phyloP scores from a whole-genome alignment of 2,329 filamentous ascomycete genomes.

The Parascedosporium putredinis region DNA sequence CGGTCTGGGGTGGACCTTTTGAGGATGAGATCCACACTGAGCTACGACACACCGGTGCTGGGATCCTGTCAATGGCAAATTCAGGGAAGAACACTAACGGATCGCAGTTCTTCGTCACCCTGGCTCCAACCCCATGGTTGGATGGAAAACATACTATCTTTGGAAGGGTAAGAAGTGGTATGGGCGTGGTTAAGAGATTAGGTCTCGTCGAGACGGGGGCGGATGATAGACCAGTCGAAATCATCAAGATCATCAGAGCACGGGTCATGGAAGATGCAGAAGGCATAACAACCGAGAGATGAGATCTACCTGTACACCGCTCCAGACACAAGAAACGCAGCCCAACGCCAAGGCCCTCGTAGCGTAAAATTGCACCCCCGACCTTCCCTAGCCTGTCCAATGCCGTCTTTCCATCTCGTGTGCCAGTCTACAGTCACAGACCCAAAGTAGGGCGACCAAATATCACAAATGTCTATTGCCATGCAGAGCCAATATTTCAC shows the following conservation, averaged over 20 bases:
- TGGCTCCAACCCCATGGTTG: constrained; percentile 90
- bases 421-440: too few species aligned
- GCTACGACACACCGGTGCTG: constrained; percentile 86
- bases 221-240: constrained; percentile 72
- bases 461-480: too few species aligned
- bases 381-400: too few species aligned
- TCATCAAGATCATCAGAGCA: constrained; percentile 70
- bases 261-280: constrained; percentile 54
- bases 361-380: too few species aligned
- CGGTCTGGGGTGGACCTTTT: constrained; percentile 89
- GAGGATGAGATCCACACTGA: constrained; percentile 74
- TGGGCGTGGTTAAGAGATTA: constrained; percentile 78
- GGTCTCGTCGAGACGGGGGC: constrained; percentile 73
- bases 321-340: too few species aligned
- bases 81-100: constrained; percentile 88
- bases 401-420: too few species aligned
- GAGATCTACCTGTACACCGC: neutral
- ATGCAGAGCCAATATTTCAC: too few species aligned
- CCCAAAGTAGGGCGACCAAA: too few species aligned
- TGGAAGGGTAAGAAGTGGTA: constrained; percentile 73
- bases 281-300: constrained; percentile 6
- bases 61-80: constrained; percentile 95
- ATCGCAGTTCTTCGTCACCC: constrained; percentile 89
- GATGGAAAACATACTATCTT: constrained; percentile 98
- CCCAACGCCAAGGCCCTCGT: too few species aligned